Evolutionary conservation across 306 rosid species (phyloP).

Genomic region (Cucurbita argyrosperma): DNA sequence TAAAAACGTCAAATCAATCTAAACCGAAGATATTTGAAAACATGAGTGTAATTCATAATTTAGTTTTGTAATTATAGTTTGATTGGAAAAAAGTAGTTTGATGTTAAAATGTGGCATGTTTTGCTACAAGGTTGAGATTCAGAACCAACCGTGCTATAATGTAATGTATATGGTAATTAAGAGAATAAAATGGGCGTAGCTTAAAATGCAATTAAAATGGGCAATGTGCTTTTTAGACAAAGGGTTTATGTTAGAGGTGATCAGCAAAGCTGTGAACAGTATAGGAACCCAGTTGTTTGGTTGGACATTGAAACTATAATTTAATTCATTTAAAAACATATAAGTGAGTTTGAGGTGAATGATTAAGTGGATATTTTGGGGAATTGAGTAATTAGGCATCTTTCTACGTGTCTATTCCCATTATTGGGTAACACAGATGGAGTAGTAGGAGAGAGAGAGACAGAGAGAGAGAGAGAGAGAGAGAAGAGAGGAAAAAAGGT

Average conservation of each 20-base stretch:
- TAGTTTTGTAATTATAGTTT: too few species aligned
- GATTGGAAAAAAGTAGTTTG: background rate
- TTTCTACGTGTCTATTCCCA: slow-evolving; percentile 52
- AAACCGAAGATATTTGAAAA: too few species aligned
- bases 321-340: too few species aligned
- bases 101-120: background rate
- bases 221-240: background rate
- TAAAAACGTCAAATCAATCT: too few species aligned
- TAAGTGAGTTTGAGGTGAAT: slow-evolving; percentile 17
- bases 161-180: background rate
- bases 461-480: too few species aligned
- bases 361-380: slow-evolving; percentile 22
- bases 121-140: background rate
- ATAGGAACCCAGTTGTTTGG: background rate
- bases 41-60: too few species aligned
- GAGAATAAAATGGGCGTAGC: background rate
- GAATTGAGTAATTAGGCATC: slow-evolving; percentile 33
- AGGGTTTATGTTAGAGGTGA: background rate
- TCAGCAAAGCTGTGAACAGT: background rate
- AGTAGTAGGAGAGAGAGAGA: background rate
- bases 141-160: background rate
- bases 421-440: slow-evolving; percentile 30
- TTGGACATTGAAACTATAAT: background rate
- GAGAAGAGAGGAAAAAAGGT: slow-evolving; percentile 2
- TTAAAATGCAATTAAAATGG: background rate